A percentile compares a stretch with the other conserved stretches of the same genome.
phyloP scores from a whole-genome alignment of 495 filamentous ascomycete species.

The Copromyces sp. region DNA sequence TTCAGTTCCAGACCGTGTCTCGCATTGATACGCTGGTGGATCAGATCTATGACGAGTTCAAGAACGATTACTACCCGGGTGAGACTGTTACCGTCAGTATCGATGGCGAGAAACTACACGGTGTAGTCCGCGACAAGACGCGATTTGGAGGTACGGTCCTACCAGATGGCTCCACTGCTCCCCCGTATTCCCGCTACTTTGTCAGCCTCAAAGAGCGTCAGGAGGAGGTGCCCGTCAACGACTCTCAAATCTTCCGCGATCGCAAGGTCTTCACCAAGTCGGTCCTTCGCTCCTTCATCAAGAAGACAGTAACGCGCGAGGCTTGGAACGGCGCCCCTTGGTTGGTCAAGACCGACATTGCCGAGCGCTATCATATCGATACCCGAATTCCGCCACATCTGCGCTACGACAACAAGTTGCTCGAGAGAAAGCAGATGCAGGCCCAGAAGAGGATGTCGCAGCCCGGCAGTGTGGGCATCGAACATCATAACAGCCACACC shows the following conservation, averaged over 20 bases:
- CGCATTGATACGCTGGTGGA: constrained; percentile 80
- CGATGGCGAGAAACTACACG: constrained; percentile 61
- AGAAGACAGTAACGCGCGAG: constrained; percentile 84
- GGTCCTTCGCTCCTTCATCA: constrained; percentile 86
- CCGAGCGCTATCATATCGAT: constrained; percentile 72
- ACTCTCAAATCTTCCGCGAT: constrained; percentile 75
- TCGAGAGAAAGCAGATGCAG: constrained; percentile 59
- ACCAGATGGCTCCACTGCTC: constrained; percentile 54
- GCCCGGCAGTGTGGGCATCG: constrained; percentile 29
- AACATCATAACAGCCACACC: background rate
- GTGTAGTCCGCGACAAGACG: constrained; percentile 77
- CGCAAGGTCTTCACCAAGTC: constrained; percentile 92
- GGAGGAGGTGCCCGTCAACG: constrained; percentile 68
- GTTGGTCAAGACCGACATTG: constrained; percentile 82
- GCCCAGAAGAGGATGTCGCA: constrained; percentile 57
- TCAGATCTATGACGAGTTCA: constrained; percentile 66
- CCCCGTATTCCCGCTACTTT: constrained; percentile 67
- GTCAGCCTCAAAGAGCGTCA: constrained; percentile 61
- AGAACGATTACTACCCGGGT: constrained; percentile 86
- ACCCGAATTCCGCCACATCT: constrained; percentile 75
- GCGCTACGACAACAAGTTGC: constrained; percentile 65
- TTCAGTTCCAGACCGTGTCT: constrained; percentile 85
- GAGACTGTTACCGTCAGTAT: constrained; percentile 71
- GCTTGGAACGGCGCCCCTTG: constrained; percentile 92
- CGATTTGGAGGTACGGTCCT: constrained; percentile 51